Evolutionary conservation across 2,329 filamentous ascomycete species (phyloP).

Genomic region (Colletotrichum sp.): DNA sequence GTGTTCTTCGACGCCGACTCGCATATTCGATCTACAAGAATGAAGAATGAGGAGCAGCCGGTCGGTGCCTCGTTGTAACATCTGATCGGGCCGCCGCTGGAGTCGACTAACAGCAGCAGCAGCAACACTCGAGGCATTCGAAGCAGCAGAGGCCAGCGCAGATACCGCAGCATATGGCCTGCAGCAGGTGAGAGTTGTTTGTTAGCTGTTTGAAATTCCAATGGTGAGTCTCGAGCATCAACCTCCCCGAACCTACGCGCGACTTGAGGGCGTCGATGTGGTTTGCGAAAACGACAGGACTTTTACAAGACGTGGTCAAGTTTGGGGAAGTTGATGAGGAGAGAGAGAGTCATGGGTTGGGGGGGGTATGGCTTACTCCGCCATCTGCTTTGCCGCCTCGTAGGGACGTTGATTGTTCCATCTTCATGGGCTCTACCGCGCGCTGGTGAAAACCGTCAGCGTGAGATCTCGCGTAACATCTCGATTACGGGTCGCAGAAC

Average conservation of each 20-base stretch:
- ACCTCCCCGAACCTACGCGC: neutral
- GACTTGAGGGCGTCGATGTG: neutral
- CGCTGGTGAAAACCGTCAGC: constrained; percentile 26
- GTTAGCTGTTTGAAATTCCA: constrained; percentile 2
- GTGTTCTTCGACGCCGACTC: neutral
- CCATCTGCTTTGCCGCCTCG: constrained; percentile 38
- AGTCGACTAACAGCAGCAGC: constrained; percentile 21
- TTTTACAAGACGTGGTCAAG: neutral
- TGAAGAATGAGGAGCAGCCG: neutral
- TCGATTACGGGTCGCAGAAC: neutral
- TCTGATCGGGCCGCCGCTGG: neutral
- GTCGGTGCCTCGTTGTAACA: neutral
- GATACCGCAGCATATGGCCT: constrained; percentile 45
- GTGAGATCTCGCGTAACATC: neutral
- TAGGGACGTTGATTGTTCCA: constrained; percentile 30
- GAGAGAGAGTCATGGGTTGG: neutral
- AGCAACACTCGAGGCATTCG: constrained; percentile 37
- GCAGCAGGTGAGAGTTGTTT: neutral
- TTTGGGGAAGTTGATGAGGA: neutral
- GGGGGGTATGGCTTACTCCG: constrained; percentile 31
- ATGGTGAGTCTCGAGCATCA: neutral
- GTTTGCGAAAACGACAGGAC: neutral
- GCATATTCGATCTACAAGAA: neutral
- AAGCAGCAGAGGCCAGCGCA: constrained; percentile 45
- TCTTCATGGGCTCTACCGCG: constrained; percentile 37